Evolutionary conservation across 1,139 yeast genomes (phyloP).

Genomic region (Geotrichum citri-aurantii): DNA sequence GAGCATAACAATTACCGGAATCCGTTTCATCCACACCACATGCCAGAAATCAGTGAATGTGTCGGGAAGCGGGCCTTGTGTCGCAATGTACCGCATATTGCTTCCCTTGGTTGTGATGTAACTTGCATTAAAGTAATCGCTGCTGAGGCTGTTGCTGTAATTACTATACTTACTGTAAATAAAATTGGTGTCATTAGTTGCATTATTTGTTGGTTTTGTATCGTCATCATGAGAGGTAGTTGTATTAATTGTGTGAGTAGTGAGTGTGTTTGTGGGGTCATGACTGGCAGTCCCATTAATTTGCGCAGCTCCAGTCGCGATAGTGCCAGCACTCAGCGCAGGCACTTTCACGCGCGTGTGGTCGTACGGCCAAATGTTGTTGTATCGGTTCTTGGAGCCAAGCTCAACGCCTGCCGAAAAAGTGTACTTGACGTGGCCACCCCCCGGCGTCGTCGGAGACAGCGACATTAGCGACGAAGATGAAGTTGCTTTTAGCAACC

Average conservation of each 20-base stretch:
- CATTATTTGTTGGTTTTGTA: not conserved
- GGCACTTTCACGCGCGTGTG: slow-evolving; percentile 62
- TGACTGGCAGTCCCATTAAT: not conserved
- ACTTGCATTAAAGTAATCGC: slow-evolving; percentile 60
- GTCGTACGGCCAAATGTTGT: slow-evolving; percentile 77
- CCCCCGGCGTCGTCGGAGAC: slow-evolving; percentile 18
- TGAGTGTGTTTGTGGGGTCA: not conserved
- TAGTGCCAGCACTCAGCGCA: slow-evolving; percentile 22
- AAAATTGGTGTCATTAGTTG: not conserved
- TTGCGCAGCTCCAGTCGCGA: not conserved
- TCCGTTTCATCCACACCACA: slow-evolving; percentile 55
- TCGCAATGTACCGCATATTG: slow-evolving; percentile 56
- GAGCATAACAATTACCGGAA: slow-evolving; percentile 62
- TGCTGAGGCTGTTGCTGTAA: not conserved
- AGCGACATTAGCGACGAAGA: not conserved
- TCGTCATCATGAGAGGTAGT: not conserved
- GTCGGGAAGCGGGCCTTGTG: slow-evolving; percentile 77
- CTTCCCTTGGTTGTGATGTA: slow-evolving; percentile 40
- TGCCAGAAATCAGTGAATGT: slow-evolving; percentile 82
- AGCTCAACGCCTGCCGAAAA: slow-evolving; percentile 69
- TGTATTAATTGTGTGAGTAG: not conserved
- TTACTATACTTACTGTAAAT: not conserved
- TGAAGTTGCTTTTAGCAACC: not conserved
- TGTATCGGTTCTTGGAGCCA: slow-evolving; percentile 67
- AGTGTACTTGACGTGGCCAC: slow-evolving; percentile 33